phyloP scores from a whole-genome alignment of 306 rosid species.

The Quercus mongolica region DNA sequence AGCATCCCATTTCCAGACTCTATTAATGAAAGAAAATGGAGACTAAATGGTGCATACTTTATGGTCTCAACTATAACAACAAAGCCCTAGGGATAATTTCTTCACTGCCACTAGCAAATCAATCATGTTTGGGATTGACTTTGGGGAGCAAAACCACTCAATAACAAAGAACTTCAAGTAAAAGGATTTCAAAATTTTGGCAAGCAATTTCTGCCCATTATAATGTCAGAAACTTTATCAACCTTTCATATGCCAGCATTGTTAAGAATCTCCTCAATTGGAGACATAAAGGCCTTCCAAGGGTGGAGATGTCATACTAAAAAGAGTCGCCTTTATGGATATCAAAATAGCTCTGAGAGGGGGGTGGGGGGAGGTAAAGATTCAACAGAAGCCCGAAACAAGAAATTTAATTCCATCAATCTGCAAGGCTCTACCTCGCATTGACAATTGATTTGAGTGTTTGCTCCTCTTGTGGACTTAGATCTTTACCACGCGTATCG shows the following conservation, averaged over 20 bases:
- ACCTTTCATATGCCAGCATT: background rate
- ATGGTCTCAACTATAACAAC: background rate
- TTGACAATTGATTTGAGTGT: constrained; percentile 69
- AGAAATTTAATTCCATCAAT: background rate
- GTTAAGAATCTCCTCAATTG: background rate
- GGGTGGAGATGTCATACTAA: background rate
- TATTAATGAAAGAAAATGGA: background rate
- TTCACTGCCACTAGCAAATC: background rate
- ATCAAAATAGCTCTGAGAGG: background rate
- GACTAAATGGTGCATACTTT: background rate
- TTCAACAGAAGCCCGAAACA: background rate
- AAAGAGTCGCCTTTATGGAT: background rate
- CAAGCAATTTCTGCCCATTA: background rate
- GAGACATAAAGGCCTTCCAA: no score
- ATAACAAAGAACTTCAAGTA: background rate
- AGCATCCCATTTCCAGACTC: background rate
- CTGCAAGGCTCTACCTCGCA: constrained; percentile 53
- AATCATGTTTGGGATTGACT: background rate
- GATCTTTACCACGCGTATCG: constrained; percentile 34
- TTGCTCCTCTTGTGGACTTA: constrained; percentile 76
- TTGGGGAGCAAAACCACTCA: background rate
- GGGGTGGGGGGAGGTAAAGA: background rate
- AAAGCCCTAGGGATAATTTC: background rate
- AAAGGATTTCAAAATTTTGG: background rate
- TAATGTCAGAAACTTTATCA: background rate